Percentiles rank a stretch among this genome's conserved stretches.
These are phyloP conservation scores for Salix arbutifolia DNA, from an alignment of 345 rosid species.

Conservation along the genomic window DNA sequence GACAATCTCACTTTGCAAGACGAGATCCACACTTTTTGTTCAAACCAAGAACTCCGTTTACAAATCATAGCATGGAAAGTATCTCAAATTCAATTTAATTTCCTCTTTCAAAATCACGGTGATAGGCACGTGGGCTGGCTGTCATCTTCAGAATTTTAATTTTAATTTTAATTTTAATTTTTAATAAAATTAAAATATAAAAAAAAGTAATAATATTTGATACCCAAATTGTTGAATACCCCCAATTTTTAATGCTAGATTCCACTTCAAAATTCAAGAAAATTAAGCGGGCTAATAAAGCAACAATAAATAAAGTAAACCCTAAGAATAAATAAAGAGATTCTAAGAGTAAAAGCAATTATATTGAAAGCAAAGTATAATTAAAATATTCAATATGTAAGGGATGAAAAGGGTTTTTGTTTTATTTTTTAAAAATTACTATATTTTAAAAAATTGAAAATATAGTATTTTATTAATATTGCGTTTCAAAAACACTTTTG, in stretches of 20 bases:
- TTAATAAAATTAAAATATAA: no score
- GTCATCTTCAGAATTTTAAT: no score
- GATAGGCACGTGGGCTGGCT: no score
- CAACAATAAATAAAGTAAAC: not conserved
- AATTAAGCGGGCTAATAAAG: slow-evolving; percentile 8
- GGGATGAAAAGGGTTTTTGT: no score
- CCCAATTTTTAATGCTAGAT: not conserved
- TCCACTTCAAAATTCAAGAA: not conserved
- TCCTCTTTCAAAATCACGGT: no score
- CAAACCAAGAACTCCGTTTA: not conserved
- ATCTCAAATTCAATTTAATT: not conserved
- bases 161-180: no score
- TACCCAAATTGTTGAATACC: not conserved
- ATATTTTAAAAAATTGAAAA: no score
- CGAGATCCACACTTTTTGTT: not conserved
- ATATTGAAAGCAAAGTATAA: not conserved
- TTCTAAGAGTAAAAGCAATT: not conserved
- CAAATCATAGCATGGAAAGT: no score
- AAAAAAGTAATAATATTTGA: no score
- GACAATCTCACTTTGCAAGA: not conserved
- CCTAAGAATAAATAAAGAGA: not conserved
- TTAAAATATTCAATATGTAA: not conserved
- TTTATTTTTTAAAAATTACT: no score
- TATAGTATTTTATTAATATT: no score
- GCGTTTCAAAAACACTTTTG: no score